Evolutionary conservation across 169 alveolate species (phyloP).

Genomic region (Cryptosporidium xiaoi): DNA sequence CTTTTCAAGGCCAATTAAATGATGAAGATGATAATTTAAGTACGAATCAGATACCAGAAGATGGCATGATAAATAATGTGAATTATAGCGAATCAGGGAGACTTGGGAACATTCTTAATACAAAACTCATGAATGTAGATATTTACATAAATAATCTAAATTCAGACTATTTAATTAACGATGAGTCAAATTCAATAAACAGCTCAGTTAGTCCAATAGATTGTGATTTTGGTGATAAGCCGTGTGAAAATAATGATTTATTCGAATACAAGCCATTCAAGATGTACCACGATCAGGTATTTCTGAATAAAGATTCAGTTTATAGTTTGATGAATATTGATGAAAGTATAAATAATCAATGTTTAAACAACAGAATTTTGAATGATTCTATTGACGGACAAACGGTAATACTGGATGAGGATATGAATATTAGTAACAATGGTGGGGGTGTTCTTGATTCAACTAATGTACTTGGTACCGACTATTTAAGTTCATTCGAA

Average conservation of each 20-base stretch:
- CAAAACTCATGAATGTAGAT: slow-evolving; percentile 3
- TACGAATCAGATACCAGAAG: not conserved
- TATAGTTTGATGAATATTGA: slow-evolving; percentile 31
- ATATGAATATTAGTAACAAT: not conserved
- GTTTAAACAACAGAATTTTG: not conserved
- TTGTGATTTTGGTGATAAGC: slow-evolving; percentile 4
- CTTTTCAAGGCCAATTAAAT: not conserved
- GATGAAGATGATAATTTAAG: not conserved
- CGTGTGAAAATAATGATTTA: not conserved
- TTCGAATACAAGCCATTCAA: slow-evolving; percentile 54
- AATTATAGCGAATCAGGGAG: too few species aligned
- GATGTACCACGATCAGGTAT: slow-evolving; percentile 50
- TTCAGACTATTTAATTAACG: not conserved
- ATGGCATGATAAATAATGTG: not conserved
- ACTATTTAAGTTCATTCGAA: slow-evolving; percentile 3
- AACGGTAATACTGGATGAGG: slow-evolving; percentile 52
- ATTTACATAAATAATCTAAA: slow-evolving; percentile 34
- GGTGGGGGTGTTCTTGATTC: not conserved
- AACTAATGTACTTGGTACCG: not conserved
- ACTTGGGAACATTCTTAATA: not conserved
- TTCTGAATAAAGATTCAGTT: slow-evolving; percentile 29
- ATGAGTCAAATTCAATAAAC: not conserved
- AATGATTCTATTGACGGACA: slow-evolving; percentile 56
- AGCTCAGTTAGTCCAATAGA: not conserved
- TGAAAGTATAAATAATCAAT: slow-evolving; percentile 1